Percentiles rank a stretch among this genome's conserved stretches.
phyloP scores from a whole-genome alignment of 1,284 basidiomycete species.

The Xerocomus amazonicus region DNA sequence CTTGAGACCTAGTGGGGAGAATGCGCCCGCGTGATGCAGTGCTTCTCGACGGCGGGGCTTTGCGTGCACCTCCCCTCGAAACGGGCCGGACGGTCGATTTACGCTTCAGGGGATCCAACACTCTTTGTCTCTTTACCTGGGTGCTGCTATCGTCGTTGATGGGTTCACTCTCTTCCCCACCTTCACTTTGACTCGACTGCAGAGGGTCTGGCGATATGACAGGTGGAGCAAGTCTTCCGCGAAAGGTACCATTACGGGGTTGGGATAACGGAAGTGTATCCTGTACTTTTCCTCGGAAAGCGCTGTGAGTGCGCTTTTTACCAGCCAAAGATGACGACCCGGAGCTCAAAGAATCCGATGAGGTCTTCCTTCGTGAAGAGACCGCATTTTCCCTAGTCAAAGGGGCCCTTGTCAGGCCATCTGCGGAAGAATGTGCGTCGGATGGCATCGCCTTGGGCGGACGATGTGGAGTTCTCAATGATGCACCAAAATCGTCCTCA shows the following conservation, averaged over 20 bases:
- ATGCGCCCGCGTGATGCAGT: conserved; percentile 7
- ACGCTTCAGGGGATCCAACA: conserved; percentile 28
- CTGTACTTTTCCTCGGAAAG: conserved; percentile 7
- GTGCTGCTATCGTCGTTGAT: conserved; percentile 6
- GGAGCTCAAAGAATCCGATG: conserved; percentile 43
- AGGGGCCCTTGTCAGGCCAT: conserved; percentile 41
- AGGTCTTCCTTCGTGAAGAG: conserved; percentile 42
- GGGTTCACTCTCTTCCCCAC: conserved; percentile 17
- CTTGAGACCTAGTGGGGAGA: conserved; percentile 12
- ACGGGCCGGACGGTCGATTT: conserved; percentile 29
- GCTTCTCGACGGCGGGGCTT: conserved; percentile 13
- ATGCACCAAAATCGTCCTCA: conserved; percentile 59
- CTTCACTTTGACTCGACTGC: conserved; percentile 25
- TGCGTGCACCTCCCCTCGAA: conserved; percentile 18
- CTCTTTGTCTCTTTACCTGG: conserved; percentile 26
- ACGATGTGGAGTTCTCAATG: conserved; percentile 57
- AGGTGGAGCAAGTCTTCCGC: conserved; percentile 19
- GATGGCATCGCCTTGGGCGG: conserved; percentile 26
- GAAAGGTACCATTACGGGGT: conserved; percentile 25
- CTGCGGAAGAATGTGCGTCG: conserved; percentile 36
- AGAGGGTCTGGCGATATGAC: conserved; percentile 9
- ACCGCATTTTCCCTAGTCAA: conserved; percentile 45
- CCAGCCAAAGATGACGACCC: conserved; percentile 35
- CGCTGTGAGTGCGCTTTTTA: conserved; percentile 31
- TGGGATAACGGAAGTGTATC: conserved; percentile 7